Evolutionary conservation across 2,329 filamentous ascomycete species (phyloP).

Genomic region (Phaeosphaeriaceae sp.): DNA sequence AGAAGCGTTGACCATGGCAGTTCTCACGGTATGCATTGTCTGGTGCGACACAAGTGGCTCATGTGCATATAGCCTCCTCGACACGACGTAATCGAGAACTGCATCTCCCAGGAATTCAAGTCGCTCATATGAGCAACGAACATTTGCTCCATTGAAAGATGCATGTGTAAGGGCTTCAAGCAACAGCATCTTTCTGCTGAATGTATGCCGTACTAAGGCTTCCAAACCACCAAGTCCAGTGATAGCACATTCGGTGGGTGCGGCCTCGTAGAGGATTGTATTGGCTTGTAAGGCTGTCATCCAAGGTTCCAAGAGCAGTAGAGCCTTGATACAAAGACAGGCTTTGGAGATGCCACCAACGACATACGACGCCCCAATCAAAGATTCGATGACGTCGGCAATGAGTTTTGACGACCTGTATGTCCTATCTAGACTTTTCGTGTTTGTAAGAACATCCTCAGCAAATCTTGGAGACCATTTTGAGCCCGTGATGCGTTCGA

Average conservation of each 20-base stretch:
- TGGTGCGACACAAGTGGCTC: constrained; percentile 57
- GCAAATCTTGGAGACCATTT: constrained; percentile 76
- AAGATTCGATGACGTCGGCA: constrained; percentile 85
- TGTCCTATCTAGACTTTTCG: constrained; percentile 33
- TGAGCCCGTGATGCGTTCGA: constrained; percentile 67
- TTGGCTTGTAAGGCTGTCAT: constrained; percentile 29
- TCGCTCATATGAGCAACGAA: constrained; percentile 69
- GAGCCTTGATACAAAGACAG: constrained; percentile 63
- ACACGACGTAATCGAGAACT: constrained; percentile 79
- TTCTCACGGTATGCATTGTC: constrained; percentile 78
- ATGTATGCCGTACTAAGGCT: constrained; percentile 72
- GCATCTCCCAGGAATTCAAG: constrained; percentile 90
- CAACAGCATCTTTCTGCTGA: constrained; percentile 70
- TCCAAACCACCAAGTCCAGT: constrained; percentile 59
- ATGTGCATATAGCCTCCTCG: constrained; percentile 64
- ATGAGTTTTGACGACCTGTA: constrained; percentile 76
- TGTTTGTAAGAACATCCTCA: constrained; percentile 47
- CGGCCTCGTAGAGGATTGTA: constrained; percentile 33
- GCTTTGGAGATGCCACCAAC: constrained; percentile 72
- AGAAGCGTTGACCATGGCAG: constrained; percentile 78
- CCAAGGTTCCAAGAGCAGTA: constrained; percentile 68
- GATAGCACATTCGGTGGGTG: constrained; percentile 14
- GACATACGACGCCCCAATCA: constrained; percentile 77
- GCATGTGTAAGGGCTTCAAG: constrained; percentile 82
- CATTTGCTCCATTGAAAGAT: constrained; percentile 56